A percentile compares a stretch with the other conserved stretches of the same genome.
Conservation (phyloP, 2,329 filamentous ascomycete species). For the Aspergillus sp. region DNA sequence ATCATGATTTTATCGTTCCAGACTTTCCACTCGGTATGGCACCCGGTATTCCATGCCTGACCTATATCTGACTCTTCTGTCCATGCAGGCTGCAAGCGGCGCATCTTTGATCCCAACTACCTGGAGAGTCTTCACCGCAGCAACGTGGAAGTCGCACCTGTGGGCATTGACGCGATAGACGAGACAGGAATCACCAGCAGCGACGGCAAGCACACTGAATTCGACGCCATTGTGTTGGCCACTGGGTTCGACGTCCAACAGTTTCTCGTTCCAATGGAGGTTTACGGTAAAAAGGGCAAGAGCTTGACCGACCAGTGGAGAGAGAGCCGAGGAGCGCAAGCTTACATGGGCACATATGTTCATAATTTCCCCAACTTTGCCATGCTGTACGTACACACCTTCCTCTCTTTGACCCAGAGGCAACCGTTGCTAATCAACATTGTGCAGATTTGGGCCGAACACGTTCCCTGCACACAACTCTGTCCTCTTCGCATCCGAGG, state of each 20-base stretch:
- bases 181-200: conserved; percentile 22
- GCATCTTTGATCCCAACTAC: conserved; percentile 19
- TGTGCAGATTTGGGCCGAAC: conserved; percentile 29
- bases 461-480: conserved; percentile 39
- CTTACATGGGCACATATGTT: conserved; percentile 34
- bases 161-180: conserved; percentile 19
- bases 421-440: not conserved
- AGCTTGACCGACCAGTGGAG: conserved; percentile 33
- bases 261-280: conserved; percentile 40
- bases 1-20: conserved; percentile 25
- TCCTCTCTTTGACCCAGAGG: no score
- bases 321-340: conserved; percentile 35
- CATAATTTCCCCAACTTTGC: conserved; percentile 35
- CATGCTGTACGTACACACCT: conserved; percentile 20
- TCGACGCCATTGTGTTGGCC: conserved; percentile 40
- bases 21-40: conserved; percentile 17
- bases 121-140: conserved; percentile 11
- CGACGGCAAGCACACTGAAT: conserved; percentile 19
- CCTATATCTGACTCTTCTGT: not conserved
- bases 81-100: conserved; percentile 16
- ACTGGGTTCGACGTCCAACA: conserved; percentile 43
- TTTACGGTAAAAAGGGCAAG: conserved; percentile 31
- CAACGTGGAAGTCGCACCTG: conserved; percentile 20
- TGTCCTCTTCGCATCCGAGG: conserved; percentile 36
- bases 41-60: not conserved